Evolutionary conservation across 1,284 basidiomycete species (phyloP).

Genomic region (Vanrija humicola): DNA sequence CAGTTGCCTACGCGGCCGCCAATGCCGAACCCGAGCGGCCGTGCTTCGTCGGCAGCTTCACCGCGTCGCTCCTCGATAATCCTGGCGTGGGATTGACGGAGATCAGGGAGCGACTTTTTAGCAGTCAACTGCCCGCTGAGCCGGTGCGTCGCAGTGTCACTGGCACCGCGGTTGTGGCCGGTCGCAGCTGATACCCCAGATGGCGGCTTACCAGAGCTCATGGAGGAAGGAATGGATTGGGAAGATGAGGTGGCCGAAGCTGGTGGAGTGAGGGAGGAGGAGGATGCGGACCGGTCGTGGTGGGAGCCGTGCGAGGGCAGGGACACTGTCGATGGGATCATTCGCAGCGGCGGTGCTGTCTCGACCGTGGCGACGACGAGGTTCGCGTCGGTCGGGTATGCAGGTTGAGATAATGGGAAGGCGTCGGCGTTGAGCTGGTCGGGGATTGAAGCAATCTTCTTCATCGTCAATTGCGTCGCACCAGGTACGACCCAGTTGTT

Average conservation of each 20-base stretch:
- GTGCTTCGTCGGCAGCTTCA: constrained; percentile 25
- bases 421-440: too few species aligned
- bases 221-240: constrained; percentile 28
- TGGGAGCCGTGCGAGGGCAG: constrained; percentile 7
- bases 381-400: too few species aligned
- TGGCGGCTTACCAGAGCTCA: constrained; percentile 2
- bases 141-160: constrained; percentile 42
- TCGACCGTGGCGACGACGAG: too few species aligned
- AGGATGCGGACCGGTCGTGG: constrained; percentile 17
- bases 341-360: too few species aligned
- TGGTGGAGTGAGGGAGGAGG: constrained; percentile 15
- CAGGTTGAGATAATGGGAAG: too few species aligned
- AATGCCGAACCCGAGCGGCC: constrained; percentile 33
- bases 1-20: constrained; percentile 1
- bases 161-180: constrained; percentile 42
- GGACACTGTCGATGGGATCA: constrained; percentile 10
- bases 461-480: too few species aligned
- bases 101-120: constrained; percentile 85
- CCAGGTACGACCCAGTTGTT: too few species aligned
- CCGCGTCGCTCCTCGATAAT: constrained; percentile 45
- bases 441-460: too few species aligned
- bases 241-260: constrained; percentile 35
- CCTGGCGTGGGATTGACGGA: constrained; percentile 60
- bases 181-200: not conserved
- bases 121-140: constrained; percentile 52